Evolutionary conservation across 2,329 filamentous ascomycete species (phyloP).

Genomic region (Phaeosphaeria sp.): DNA sequence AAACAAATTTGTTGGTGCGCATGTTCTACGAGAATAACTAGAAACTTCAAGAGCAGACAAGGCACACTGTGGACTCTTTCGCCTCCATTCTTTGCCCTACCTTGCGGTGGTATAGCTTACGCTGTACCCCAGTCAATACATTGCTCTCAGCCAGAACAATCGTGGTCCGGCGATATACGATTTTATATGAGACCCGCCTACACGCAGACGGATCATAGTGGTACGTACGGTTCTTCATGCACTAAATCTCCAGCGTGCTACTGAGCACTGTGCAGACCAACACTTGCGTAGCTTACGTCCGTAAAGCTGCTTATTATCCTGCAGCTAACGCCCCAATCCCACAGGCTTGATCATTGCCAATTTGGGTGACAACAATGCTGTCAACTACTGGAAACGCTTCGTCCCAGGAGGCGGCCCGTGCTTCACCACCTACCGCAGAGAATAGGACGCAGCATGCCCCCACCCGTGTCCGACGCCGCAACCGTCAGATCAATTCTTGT

Average conservation of each 20-base stretch:
- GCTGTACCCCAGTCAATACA: background rate
- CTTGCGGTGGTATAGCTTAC: background rate
- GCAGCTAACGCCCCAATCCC: background rate
- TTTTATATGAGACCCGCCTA: background rate
- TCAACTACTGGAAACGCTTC: background rate
- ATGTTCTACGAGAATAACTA: background rate
- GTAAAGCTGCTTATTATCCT: background rate
- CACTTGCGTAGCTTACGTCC: background rate
- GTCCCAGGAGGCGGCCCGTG: background rate
- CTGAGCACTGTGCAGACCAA: background rate
- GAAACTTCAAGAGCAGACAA: background rate
- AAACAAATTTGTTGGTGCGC: background rate
- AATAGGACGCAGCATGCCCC: slow-evolving; percentile 28
- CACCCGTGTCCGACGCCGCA: slow-evolving; percentile 44
- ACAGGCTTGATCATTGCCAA: background rate
- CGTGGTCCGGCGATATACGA: background rate
- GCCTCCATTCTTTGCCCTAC: background rate
- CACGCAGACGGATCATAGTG: too few relatives aligned
- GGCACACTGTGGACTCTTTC: background rate
- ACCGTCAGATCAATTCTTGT: slow-evolving; percentile 48
- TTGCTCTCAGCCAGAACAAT: background rate
- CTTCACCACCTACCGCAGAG: slow-evolving; percentile 13
- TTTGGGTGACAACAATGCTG: background rate
- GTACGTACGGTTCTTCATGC: too few relatives aligned
- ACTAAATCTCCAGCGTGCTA: background rate